Evolutionary conservation across 1,284 basidiomycete genomes (phyloP).

Genomic region (Leccinum laetum): DNA sequence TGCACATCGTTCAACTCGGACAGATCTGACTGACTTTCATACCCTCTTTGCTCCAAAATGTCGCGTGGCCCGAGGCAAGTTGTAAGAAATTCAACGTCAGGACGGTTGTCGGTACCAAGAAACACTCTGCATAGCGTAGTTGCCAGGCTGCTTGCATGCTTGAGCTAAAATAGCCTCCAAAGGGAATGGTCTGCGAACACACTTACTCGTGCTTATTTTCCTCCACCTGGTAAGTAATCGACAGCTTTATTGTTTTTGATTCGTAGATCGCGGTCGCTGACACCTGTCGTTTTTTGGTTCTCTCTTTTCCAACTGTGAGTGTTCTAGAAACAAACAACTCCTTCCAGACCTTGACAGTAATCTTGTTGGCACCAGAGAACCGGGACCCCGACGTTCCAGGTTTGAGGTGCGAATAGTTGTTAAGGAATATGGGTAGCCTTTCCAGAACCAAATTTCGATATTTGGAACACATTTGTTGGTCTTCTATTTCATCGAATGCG

Average conservation of each 20-base stretch:
- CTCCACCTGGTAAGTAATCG: conserved; percentile 35
- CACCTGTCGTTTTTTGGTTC: background rate
- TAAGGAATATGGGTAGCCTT: conserved; percentile 7
- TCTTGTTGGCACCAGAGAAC: background rate
- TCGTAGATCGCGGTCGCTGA: conserved; percentile 1
- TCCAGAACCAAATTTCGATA: background rate
- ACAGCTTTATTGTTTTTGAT: background rate
- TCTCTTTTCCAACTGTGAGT: background rate
- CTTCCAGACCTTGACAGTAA: conserved; percentile 1
- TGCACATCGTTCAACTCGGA: background rate
- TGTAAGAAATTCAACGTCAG: conserved; percentile 86
- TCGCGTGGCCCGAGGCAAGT: conserved; percentile 77
- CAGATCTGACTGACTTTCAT: conserved; percentile 2
- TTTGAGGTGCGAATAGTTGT: background rate
- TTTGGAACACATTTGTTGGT: background rate
- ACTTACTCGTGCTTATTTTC: conserved; percentile 77
- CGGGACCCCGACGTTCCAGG: background rate
- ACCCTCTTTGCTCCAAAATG: conserved; percentile 74
- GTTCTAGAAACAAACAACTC: conserved; percentile 1
- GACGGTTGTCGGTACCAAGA: conserved; percentile 70
- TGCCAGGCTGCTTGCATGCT: conserved; percentile 41
- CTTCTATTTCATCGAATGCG: background rate
- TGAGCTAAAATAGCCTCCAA: background rate
- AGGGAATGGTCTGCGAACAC: background rate
- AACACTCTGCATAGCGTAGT: conserved; percentile 73